Evolutionary conservation across 1,139 yeast genomes (phyloP), one percentile per base, ranked within the genome.

Genomic region (Trichomonascaceae sp.): DNA sequence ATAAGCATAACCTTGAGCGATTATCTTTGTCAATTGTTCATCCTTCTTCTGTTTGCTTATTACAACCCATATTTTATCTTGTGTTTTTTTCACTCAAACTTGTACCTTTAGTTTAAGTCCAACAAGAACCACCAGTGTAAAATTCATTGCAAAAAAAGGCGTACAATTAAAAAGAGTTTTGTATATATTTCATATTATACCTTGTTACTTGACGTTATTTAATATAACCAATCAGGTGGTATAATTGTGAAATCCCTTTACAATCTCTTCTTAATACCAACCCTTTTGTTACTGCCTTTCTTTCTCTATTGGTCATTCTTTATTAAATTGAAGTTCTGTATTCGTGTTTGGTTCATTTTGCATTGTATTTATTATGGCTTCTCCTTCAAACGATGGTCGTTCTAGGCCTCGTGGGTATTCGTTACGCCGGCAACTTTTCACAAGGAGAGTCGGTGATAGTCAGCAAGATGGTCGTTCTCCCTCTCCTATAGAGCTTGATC

Each of bases 351-450:
- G n/a, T 13, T 45, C 19, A 27, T n/a, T 7, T 22, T 44, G 32
- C 18, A 18, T 22, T 22, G 12, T n/a, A 44, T 44, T 22, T 22
- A 44, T 27, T 15, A 44, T 44, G 46, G 2, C 10, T 27, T 27
- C 30, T 22, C 45, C 45, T 43, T 5, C 50, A 47, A 47, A n/a
- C n/a, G n/a, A n/a, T 22, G 24, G 24, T 22, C 24, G 39, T 13
- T 32, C 50, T 9, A 41, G 24, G 19, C 44, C 45, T 9, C 73
- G 96, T 65, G 91, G 95, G 0, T 81, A 84, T 57, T 85, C 93
- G 2, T 71, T 87, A 53, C 76, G 95, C 61, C 79, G 90, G 0
- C 95, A 86, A 69, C 74, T 87, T 58, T 81, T 87, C 70, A 83
- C 80, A 67, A 83, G 80, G 60, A 70, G 69, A 57, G 66, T 70